Evolutionary conservation across 805 yeast genomes (phyloP), one percentile per base, ranked within the genome.

Genomic region (Wickerhamomyces chambardii): DNA sequence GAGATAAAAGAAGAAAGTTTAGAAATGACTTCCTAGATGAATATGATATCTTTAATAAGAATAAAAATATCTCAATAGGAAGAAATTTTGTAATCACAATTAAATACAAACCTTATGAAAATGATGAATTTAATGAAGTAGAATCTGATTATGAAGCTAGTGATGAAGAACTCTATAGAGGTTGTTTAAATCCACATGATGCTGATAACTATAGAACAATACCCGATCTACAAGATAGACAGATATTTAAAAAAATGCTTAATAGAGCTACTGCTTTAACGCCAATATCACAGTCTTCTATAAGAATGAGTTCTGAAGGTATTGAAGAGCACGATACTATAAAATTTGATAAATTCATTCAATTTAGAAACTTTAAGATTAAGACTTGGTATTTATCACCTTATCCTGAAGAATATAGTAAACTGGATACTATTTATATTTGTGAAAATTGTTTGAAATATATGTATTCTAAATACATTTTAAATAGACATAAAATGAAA

Each of bases 351-450:
- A 50, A 70, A 33, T 73, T 72, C 37, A 78, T 89, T 17, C 86
- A 78, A 46, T 76, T 89, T 44, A 73, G 86, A 26, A 70, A 70
- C 30, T 73, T 60, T 54, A 87, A 82, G 51, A 84, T 92, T 19
- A 83, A 81, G 40, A 84, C 99, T 2, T 92, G 99, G 99, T 92
- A 92, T 59, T 92, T 92, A 51, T 84, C 95, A 2, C 97, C 99
- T 1, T 92, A 92, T 56, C 99, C 99, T 0, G 69, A 86, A 14
- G 98, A 92, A 54, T 69, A 87, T 37, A 86, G 97, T 0, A 97
- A 92, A 48, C 92, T 82, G 44, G 97, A 90, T 55, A 78, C 73
- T 36, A 73, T 92, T 17, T 92, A 82, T 55, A 82, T 92, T 31
- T 92, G 95, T 59, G 97, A 89, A 59, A 92, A 84, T 55, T 78